Base-by-base conservation (phyloP, 345 rosid species). In the Atalantia buxifolia region DNA sequence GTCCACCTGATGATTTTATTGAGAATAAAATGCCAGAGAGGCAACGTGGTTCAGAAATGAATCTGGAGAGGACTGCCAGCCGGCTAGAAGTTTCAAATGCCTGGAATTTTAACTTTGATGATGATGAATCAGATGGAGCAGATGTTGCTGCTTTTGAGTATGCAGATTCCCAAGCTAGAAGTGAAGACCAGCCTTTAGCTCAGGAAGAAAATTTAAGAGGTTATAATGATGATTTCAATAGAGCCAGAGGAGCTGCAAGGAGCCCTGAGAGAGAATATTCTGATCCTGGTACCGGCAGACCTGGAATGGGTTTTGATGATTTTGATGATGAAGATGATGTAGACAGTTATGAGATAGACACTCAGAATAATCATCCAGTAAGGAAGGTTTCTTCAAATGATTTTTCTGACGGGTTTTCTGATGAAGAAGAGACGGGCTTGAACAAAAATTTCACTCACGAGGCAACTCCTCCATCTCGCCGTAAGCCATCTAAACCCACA, bases 81-180 rank as follows among this genome's bases (percentile, higher is more conserved):
- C 83, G 89, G 74, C 81, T 80, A 48, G 95, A 90, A 82, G 91
- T 94, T 77, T 89, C 97, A 68, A 89, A 90, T 83, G 95, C 95
- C 38, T 95, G 99, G 98, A 96, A 94, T 87, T 96, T 94, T 75
- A 95, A 96, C 82, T 96, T 96, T 59, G 99, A 94, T 74, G 99
- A 96, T 42, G 90, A 93, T 83, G 99, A 90, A 89, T 96, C 99
- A 64, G 99, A 96, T 78, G 99, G 98, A 0, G 97, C 97, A 76
- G 98, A 94, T 87, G 95, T 95, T 77, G 98, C 94, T 86, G 89
- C 95, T 2, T 95, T 93, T 74, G 97, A 94, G 87, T 83, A 91
- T 77, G 97, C 95, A 27, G 97, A 94, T 87, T 88, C 94, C 69
- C 72, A 79, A 6, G 76, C 78, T 71, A 86, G 65, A 76, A 81